Percentiles rank a stretch among this genome's conserved stretches.
These are phyloP conservation scores for Candida quercuum DNA, from an alignment of 805 yeast genomes.

Conservation along the genomic window DNA sequence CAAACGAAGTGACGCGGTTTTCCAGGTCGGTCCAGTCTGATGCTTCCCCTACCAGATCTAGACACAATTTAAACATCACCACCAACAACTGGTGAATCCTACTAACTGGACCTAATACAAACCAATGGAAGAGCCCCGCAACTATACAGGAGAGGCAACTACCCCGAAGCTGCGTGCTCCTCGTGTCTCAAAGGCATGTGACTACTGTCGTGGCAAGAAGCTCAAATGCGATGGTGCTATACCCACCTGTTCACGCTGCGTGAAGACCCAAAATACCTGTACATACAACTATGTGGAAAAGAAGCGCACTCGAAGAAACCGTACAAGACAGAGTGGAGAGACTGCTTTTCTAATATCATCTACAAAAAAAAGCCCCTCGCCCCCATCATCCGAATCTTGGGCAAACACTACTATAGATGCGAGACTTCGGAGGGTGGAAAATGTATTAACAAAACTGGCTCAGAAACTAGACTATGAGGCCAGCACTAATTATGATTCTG, in stretches of 20 bases:
- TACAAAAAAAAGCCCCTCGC: too few relatives aligned
- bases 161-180: background rate
- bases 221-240: slow-evolving; percentile 76
- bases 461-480: background rate
- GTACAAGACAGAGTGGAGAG: background rate
- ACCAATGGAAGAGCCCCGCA: too few relatives aligned
- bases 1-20: too few relatives aligned
- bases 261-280: slow-evolving; percentile 74
- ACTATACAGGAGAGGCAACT: background rate
- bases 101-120: too few relatives aligned
- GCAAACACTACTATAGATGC: background rate
- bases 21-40: too few relatives aligned
- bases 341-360: too few relatives aligned
- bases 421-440: slow-evolving; percentile 3
- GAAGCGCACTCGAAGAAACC: slow-evolving; percentile 22
- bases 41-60: too few relatives aligned
- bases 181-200: slow-evolving; percentile 40
- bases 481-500: background rate
- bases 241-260: slow-evolving; percentile 77
- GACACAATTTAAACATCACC: too few relatives aligned
- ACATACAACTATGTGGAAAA: slow-evolving; percentile 73
- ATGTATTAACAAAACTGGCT: slow-evolving; percentile 1
- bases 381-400: slow-evolving; percentile 8
- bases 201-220: slow-evolving; percentile 55
- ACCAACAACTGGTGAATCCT: too few relatives aligned